Percentiles rank a stretch among this genome's conserved stretches.
Conservation (phyloP, 768 basidiomycete species). For the Ramaria sp. region DNA sequence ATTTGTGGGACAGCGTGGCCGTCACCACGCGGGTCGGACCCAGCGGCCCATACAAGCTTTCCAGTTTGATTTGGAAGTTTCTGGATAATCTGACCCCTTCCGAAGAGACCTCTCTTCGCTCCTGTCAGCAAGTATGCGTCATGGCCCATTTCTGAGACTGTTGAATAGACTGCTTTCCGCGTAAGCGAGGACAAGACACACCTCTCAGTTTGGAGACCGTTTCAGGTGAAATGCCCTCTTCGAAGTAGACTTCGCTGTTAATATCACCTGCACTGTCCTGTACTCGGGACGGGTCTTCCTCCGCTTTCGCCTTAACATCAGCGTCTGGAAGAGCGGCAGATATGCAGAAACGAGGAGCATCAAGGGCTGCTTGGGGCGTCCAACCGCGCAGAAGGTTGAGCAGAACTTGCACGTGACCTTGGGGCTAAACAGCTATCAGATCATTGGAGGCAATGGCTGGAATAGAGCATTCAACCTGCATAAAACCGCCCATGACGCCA, state of each 20-base stretch:
- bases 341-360: constrained; percentile 94
- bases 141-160: constrained; percentile 73
- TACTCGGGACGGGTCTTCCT: background rate
- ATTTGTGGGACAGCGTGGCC: constrained; percentile 85
- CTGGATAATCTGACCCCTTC: constrained; percentile 87
- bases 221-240: constrained; percentile 62
- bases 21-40: constrained; percentile 81
- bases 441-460: background rate
- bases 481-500: constrained; percentile 88
- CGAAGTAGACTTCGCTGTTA: constrained; percentile 82
- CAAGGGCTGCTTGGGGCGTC: constrained; percentile 81
- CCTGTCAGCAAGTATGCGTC: constrained; percentile 56
- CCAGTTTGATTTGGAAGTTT: constrained; percentile 56
- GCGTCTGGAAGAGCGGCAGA: constrained; percentile 69
- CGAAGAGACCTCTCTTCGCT: constrained; percentile 54
- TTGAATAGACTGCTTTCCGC: background rate
- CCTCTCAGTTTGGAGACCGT: constrained; percentile 61
- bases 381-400: constrained; percentile 84
- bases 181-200: constrained; percentile 15
- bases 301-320: constrained; percentile 29
- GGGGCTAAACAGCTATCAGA: constrained; percentile 43
- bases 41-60: constrained; percentile 85
- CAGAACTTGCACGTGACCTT: constrained; percentile 93
- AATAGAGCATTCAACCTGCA: constrained; percentile 43
- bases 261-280: constrained; percentile 42